phyloP scores from a whole-genome alignment of 257 asterid species.

The Solanum virginianum region DNA sequence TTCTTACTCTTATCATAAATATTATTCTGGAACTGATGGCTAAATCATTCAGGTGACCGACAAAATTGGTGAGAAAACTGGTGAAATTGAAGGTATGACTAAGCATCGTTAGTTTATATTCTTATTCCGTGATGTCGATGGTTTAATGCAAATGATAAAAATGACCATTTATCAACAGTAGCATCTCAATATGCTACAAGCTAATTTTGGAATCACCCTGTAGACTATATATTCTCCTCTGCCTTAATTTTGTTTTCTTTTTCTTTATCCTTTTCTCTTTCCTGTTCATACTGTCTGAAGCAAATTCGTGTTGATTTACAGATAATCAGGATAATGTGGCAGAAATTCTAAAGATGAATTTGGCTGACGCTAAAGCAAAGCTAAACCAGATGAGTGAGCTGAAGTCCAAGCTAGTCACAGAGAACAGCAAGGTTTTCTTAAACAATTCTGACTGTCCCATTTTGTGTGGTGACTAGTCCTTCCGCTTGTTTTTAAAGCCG shows the following conservation, averaged over 20 bases:
- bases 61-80: slow-evolving; percentile 11
- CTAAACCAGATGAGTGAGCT: slow-evolving; percentile 35
- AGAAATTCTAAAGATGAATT: slow-evolving; percentile 19
- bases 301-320: slow-evolving; percentile 15
- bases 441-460: slow-evolving; percentile 4
- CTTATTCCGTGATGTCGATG: not conserved
- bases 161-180: not conserved
- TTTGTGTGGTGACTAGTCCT: not conserved
- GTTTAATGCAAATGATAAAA: not conserved
- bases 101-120: not conserved
- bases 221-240: not conserved
- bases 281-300: slow-evolving; percentile 1
- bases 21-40: slow-evolving; percentile 9
- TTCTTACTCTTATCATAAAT: not conserved
- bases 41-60: slow-evolving; percentile 37
- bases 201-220: not conserved
- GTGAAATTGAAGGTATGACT: slow-evolving; percentile 36
- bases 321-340: slow-evolving; percentile 22
- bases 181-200: not conserved
- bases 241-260: not conserved
- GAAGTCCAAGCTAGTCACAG: slow-evolving; percentile 30
- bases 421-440: slow-evolving; percentile 46
- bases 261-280: not conserved
- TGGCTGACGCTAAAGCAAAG: slow-evolving; percentile 44
- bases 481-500: not conserved